Percentiles rank a stretch among this genome's conserved stretches.
Conservation (phyloP, 805 yeast genomes). For the Candida saitoana region DNA sequence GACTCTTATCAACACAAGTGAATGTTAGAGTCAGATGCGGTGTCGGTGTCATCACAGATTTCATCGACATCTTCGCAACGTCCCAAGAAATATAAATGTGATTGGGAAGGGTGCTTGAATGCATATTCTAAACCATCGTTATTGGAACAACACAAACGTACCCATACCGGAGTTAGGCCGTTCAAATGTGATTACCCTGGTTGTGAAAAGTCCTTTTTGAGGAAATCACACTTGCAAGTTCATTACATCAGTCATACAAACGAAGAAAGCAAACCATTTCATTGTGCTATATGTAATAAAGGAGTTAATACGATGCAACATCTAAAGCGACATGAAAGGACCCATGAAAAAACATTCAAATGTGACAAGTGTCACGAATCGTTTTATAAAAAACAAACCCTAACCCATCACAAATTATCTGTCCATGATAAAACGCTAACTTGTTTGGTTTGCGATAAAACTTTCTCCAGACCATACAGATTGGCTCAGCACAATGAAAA, state of each 20-base stretch:
- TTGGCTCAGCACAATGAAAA: constrained; percentile 63
- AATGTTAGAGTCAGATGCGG: constrained; percentile 13
- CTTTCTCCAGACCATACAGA: constrained; percentile 60
- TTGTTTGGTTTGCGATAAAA: constrained; percentile 61
- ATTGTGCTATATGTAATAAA: constrained; percentile 72
- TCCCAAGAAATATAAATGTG: constrained; percentile 62
- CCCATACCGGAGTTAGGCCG: constrained; percentile 80
- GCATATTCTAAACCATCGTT: constrained; percentile 78
- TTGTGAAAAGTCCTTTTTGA: constrained; percentile 63
- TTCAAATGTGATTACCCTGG: constrained; percentile 51
- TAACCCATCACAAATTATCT: constrained; percentile 64
- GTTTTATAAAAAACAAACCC: constrained; percentile 71
- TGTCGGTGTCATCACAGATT: constrained; percentile 11
- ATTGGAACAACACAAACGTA: constrained; percentile 72
- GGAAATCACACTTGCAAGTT: constrained; percentile 78
- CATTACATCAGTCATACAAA: constrained; percentile 62
- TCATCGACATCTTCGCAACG: constrained; percentile 33
- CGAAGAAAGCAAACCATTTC: constrained; percentile 58
- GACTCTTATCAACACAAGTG: background rate
- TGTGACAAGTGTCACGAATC: constrained; percentile 68
- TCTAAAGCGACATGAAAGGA: constrained; percentile 72
- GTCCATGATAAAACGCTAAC: constrained; percentile 55
- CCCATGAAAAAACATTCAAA: constrained; percentile 63
- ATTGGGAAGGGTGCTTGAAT: constrained; percentile 63
- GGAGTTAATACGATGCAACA: constrained; percentile 83